These are phyloP conservation scores for Syncephalastrum sp. DNA, from an alignment of 371 early-diverging fungal genomes.

Conservation along the genomic window DNA sequence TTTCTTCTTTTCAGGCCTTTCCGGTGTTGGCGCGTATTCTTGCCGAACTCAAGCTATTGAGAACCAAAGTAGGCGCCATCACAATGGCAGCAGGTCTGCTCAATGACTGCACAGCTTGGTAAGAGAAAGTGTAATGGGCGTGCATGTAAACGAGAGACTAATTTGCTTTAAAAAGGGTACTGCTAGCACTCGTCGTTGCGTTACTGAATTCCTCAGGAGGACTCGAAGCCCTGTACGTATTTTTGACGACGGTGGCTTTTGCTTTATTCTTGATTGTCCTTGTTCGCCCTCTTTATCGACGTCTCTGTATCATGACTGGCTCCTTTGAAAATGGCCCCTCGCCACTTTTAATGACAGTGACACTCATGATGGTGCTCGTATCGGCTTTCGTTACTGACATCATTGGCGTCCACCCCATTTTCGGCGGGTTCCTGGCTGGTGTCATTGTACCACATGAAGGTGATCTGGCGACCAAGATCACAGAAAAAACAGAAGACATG, in stretches of 20 bases:
- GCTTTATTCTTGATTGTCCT: slow-evolving; percentile 58
- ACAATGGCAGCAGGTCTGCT: slow-evolving; percentile 86
- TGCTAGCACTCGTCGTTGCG: slow-evolving; percentile 80
- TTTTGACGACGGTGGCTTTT: slow-evolving; percentile 64
- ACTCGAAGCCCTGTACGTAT: slow-evolving; percentile 70
- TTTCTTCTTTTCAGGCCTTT: slow-evolving; percentile 59
- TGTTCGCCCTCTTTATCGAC: slow-evolving; percentile 55
- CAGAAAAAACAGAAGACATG: slow-evolving; percentile 92
- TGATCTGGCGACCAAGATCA: slow-evolving; percentile 83
- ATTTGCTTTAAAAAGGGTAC: slow-evolving; percentile 25
- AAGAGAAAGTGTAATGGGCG: slow-evolving; percentile 3
- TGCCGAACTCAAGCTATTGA: slow-evolving; percentile 79
- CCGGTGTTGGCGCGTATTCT: slow-evolving; percentile 93
- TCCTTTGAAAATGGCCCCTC: slow-evolving; percentile 62
- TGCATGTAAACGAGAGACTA: not conserved
- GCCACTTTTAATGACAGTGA: slow-evolving; percentile 67
- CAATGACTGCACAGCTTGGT: slow-evolving; percentile 90
- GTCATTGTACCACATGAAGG: slow-evolving; percentile 86
- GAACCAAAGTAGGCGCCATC: slow-evolving; percentile 79
- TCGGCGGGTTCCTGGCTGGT: slow-evolving; percentile 90
- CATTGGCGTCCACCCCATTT: slow-evolving; percentile 90
- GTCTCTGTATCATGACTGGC: slow-evolving; percentile 42
- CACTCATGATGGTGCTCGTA: slow-evolving; percentile 57
- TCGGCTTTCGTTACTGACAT: slow-evolving; percentile 83
- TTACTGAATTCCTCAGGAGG: slow-evolving; percentile 65